Base-by-base conservation (phyloP, 2,329 filamentous ascomycete genomes). In the Calonectria pauciramosa region DNA sequence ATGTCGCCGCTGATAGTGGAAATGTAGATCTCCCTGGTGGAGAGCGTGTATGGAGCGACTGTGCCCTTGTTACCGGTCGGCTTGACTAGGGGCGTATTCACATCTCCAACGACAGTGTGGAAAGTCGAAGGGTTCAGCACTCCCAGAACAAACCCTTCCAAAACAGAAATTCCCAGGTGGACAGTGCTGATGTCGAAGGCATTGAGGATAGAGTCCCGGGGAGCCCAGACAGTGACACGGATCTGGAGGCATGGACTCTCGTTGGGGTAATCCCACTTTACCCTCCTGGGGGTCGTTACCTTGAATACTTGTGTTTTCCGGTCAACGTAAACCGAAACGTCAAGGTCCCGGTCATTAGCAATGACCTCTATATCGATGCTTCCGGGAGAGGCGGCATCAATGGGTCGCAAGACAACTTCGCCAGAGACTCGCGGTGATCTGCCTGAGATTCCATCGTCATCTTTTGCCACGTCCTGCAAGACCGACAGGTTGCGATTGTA, bases 221-320 rank as follows among this genome's bases (percentile, higher is more conserved):
- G 90, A 0, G 88, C 85, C 84, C 85, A 89, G 52, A 90, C 79
- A 3, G 88, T 91, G 20, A 84, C 82, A 14, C 85, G 85, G 71
- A 91, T 83, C 73, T 87, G 86, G 26, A 91, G 82, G 77, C 90
- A 91, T 1, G 89, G 88, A 54, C 75, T 70, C 10, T 80, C 75
- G 2, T 77, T 70, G 16, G 75, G 38, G 3, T 77, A 67, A 18
- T 76, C 65, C 79, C 84, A 84, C 2, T 82, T 77, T 60, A 87
- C 69, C 13, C 72, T 78, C 38, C 78, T 79, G 0, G 89, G 89
- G 2, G 87, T 85, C 14, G 75, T 81, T 30, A 91, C 75, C 20
- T 80, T 75, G 70, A 90, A 82, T 4, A 49, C 36, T 76, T 90
- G 89, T 0, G 74, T 44, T 0, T 81, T 76, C 18, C 82, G 76